These are phyloP conservation scores for Suillus tomentosus DNA, from an alignment of 768 basidiomycete species.

Conservation along the genomic window DNA sequence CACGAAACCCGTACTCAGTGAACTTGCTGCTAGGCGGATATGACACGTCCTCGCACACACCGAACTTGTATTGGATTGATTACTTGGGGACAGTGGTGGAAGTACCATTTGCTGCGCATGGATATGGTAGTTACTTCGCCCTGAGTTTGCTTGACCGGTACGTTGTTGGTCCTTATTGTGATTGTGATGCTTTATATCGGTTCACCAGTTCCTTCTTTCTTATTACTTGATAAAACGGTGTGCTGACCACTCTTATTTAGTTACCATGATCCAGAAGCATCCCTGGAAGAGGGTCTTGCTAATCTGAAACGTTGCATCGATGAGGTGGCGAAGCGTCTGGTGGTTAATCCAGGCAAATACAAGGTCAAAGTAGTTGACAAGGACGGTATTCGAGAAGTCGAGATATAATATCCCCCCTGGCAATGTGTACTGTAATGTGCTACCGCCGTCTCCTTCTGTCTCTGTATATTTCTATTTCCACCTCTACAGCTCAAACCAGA, in stretches of 20 bases:
- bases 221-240: neutral
- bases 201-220: neutral
- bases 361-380: conserved; percentile 92
- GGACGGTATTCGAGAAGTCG: conserved; percentile 82
- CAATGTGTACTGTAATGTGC: conserved; percentile 4
- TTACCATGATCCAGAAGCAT: conserved; percentile 89
- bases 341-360: conserved; percentile 79
- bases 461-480: neutral
- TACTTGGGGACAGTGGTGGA: conserved; percentile 88
- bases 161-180: conserved; percentile 22
- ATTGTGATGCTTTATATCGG: neutral
- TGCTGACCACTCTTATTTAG: conserved; percentile 38
- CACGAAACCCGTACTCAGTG: conserved; percentile 85
- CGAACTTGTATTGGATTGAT: conserved; percentile 94
- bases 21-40: conserved; percentile 93
- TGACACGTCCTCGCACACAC: conserved; percentile 71
- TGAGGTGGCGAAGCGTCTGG: conserved; percentile 83
- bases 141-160: conserved; percentile 90
- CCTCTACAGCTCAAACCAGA: conserved; percentile 17
- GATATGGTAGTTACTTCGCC: conserved; percentile 92
- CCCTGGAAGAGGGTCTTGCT: conserved; percentile 83
- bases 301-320: conserved; percentile 84
- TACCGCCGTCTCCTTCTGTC: neutral
- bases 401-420: conserved; percentile 48
- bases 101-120: conserved; percentile 94